Base-by-base conservation (phyloP, 768 basidiomycete species). In the Hygrophoropsis aurantiaca region DNA sequence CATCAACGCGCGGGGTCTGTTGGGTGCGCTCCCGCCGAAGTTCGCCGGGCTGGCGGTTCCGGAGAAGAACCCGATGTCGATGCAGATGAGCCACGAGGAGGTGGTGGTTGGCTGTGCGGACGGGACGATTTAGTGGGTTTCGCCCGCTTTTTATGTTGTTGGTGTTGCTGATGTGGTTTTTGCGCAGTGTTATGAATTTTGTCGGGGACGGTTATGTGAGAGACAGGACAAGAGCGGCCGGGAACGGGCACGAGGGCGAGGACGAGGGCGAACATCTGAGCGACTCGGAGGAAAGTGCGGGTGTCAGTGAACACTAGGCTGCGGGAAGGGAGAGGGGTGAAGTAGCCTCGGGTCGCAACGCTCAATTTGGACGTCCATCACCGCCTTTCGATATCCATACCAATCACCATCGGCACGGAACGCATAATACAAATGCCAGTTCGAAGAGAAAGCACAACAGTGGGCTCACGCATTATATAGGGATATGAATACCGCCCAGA, bases 51-150 rank as follows among this genome's bases (percentile, higher is more conserved):
- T 95, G 35, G 87, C 90, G 24, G 87, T 81, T 19, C 90, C 93
- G 2, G 92, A 88, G 67, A 90, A 93, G 78, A 93, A 94, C 57
- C 93, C 92, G 7, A 93, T 93, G 92, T 88, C 87, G 51, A 88
- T 95, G 84, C 90, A 90, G 53, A 64, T 94, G 57, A 91, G 87
- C 55, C 87, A 92, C 55, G 91, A 94, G 59, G 90, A 93, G 60
- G 86, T 94, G 1, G 90, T 93, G 15, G 88, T 94, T 23, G 90
- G 90, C 0, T 93, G 90, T 72, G 89, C 89, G 21, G 90, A 93
- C 65, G 90, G 90, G 11, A 90, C 88, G 3, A 93, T 93, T 56
- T 93, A 93, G 90, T 93, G 52, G 70, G 89, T 74, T 11, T n/a
- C n/a, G n/a, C n/a, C n/a, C n/a, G n/a, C 53, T 26, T 46, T 41